Conservation (phyloP, 495 filamentous ascomycete genomes). For the Neohortaea acidophila region DNA sequence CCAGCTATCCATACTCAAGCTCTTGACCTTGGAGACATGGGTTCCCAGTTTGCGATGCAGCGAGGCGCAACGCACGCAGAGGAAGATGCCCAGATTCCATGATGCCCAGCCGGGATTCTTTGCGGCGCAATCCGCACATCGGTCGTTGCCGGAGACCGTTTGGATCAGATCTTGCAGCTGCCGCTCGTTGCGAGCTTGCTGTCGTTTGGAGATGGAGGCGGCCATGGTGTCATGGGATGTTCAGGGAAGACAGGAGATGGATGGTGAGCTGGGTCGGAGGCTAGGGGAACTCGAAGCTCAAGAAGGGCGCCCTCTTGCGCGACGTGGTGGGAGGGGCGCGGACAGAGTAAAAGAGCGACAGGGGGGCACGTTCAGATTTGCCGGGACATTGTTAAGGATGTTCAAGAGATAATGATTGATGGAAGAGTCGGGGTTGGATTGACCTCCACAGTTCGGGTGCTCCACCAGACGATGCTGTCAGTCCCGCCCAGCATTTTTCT, state of each 20-base stretch:
- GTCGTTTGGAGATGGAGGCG: slow-evolving; percentile 63
- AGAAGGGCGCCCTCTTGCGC: too few species aligned
- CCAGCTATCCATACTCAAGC: slow-evolving; percentile 95
- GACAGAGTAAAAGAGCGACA: too few species aligned
- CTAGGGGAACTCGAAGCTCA: too few species aligned
- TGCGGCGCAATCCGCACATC: slow-evolving; percentile 84
- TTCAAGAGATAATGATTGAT: too few species aligned
- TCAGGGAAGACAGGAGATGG: neutral
- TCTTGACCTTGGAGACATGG: slow-evolving; percentile 97
- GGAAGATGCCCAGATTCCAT: slow-evolving; percentile 93
- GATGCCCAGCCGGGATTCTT: slow-evolving; percentile 97
- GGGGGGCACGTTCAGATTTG: too few species aligned
- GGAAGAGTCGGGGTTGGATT: too few species aligned
- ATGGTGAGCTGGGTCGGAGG: too few species aligned
- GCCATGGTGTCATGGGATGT: slow-evolving; percentile 37
- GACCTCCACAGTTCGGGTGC: too few species aligned
- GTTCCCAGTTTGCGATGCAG: slow-evolving; percentile 94
- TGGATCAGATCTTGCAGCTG: slow-evolving; percentile 79
- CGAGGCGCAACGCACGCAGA: slow-evolving; percentile 93
- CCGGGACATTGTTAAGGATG: too few species aligned
- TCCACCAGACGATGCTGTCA: too few species aligned
- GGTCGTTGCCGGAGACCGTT: slow-evolving; percentile 75
- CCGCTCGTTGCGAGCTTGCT: slow-evolving; percentile 92
- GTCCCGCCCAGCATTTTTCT: too few species aligned
- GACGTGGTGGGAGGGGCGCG: too few species aligned